phyloP scores from a whole-genome alignment of 1,139 yeast genomes.

The Groenewaldozyma sp. region DNA sequence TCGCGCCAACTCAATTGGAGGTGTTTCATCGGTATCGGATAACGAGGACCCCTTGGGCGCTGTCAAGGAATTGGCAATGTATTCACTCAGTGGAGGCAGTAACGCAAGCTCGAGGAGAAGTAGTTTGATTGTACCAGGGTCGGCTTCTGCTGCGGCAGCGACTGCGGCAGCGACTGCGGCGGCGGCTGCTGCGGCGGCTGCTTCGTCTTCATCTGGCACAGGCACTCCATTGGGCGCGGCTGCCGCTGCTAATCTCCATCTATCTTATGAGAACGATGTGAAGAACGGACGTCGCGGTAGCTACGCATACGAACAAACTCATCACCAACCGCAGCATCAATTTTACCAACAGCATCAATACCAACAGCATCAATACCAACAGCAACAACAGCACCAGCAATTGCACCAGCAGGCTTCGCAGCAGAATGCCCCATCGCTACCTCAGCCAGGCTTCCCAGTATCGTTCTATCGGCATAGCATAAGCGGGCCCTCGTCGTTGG shows the following conservation, averaged over 20 bases:
- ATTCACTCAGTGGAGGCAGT: constrained; percentile 19
- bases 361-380: neutral
- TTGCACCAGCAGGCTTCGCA: neutral
- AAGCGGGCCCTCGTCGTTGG: neutral
- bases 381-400: neutral
- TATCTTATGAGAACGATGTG: too few relatives aligned
- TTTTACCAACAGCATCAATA: neutral
- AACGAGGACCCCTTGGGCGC: constrained; percentile 25
- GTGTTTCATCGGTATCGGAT: constrained; percentile 23
- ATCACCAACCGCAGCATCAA: neutral
- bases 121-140: constrained; percentile 20
- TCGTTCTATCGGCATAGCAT: constrained; percentile 1
- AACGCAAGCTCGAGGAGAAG: constrained; percentile 23
- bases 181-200: neutral
- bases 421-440: neutral
- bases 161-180: neutral
- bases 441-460: neutral
- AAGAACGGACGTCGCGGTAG: too few relatives aligned
- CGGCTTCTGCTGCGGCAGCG: neutral
- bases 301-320: too few relatives aligned
- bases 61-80: constrained; percentile 22
- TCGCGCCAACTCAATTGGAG: constrained; percentile 23
- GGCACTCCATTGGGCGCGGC: neutral
- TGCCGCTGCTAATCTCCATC: too few relatives aligned
- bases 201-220: neutral